Percentiles rank a stretch among this genome's conserved stretches.
Conservation (phyloP, 73 alveolate genomes). For the Uronychia binucleata region DNA sequence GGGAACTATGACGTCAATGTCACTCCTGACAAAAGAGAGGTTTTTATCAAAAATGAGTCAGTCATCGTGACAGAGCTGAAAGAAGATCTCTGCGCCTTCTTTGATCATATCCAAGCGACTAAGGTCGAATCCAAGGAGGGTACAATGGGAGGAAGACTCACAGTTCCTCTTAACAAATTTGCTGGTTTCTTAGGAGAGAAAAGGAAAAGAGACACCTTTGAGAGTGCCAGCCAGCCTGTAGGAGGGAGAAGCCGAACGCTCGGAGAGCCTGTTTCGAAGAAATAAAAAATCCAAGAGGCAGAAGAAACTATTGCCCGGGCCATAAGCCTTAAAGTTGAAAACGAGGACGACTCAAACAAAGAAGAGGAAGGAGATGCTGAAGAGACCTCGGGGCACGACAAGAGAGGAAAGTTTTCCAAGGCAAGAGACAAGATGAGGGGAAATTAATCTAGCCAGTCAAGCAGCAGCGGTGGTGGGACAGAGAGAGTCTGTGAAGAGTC, state of each 20-base stretch:
- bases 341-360: background rate
- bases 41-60: conserved; percentile 73
- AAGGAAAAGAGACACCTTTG: conserved; percentile 10
- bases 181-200: background rate
- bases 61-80: conserved; percentile 67
- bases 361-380: background rate
- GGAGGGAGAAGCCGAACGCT: background rate
- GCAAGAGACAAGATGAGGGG: no score
- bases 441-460: background rate
- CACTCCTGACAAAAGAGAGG: conserved; percentile 93
- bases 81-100: conserved; percentile 67
- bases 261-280: background rate
- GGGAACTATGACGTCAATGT: conserved; percentile 88
- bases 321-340: background rate
- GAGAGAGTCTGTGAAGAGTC: background rate
- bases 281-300: background rate
- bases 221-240: background rate
- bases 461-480: background rate
- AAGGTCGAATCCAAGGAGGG: conserved; percentile 13
- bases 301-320: background rate
- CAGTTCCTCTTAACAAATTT: background rate
- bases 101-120: conserved; percentile 62
- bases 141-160: background rate
- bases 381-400: background rate
- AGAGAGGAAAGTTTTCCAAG: background rate